Conservation (phyloP, 306 rosid species). For the Vigna trinervia region DNA sequence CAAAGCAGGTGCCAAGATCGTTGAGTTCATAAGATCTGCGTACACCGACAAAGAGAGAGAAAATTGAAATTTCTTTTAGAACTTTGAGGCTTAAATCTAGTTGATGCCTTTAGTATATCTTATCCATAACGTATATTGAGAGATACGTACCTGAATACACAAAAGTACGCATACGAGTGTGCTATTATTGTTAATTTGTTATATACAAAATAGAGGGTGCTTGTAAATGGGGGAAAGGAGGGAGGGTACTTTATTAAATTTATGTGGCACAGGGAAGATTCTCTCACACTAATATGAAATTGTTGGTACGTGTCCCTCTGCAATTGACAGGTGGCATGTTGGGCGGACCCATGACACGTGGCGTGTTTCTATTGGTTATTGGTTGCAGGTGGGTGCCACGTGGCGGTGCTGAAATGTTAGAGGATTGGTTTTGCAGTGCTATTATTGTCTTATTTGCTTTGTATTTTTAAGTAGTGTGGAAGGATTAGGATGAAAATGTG, state of each 20-base stretch:
- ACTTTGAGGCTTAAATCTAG: constrained; percentile 70
- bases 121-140: constrained; percentile 48
- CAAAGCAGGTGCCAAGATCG: constrained; percentile 42
- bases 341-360: background rate
- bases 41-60: constrained; percentile 72
- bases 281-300: constrained; percentile 9
- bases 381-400: constrained; percentile 11
- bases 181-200: background rate
- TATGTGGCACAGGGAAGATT: background rate
- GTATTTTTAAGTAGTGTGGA: background rate
- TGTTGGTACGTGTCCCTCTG: constrained; percentile 32
- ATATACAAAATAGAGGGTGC: constrained; percentile 42
- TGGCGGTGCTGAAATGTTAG: constrained; percentile 34
- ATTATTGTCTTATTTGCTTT: constrained; percentile 30
- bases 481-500: constrained; percentile 20
- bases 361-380: background rate
- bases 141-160: constrained; percentile 34
- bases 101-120: constrained; percentile 45
- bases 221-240: background rate
- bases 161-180: constrained; percentile 15
- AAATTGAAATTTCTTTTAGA: constrained; percentile 16
- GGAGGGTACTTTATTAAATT: constrained; percentile 23
- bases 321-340: constrained; percentile 37
- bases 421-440: background rate
- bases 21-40: constrained; percentile 67